Percentiles rank a stretch among this genome's conserved stretches.
phyloP scores from a whole-genome alignment of 2,329 filamentous ascomycete species.

The Dryadomyces quercus-mongolicae region DNA sequence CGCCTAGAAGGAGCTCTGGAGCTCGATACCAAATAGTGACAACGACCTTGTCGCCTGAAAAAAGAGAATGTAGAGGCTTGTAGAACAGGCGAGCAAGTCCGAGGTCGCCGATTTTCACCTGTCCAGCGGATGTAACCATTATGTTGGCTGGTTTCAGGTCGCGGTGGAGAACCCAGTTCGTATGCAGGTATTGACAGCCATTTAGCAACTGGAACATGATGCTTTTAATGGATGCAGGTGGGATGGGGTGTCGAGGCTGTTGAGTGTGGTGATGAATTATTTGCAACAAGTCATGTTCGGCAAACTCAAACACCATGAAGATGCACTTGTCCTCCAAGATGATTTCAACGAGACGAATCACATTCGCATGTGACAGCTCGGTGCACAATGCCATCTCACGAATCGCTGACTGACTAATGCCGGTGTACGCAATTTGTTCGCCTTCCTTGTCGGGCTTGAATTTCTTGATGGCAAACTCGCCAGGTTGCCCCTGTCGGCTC shows the following conservation, averaged over 20 bases:
- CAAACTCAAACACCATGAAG: conserved; percentile 99
- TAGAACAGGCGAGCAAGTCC: conserved; percentile 87
- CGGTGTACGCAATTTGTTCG: conserved; percentile 86
- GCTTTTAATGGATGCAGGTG: conserved; percentile 76
- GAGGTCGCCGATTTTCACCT: conserved; percentile 90
- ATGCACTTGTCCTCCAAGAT: conserved; percentile 98
- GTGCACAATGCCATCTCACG: conserved; percentile 96
- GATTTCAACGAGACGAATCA: conserved; percentile 86
- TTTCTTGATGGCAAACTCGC: conserved; percentile 98
- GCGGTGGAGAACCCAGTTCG: conserved; percentile 93
- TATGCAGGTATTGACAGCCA: conserved; percentile 86
- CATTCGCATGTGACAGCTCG: conserved; percentile 77
- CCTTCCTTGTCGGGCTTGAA: conserved; percentile 99
- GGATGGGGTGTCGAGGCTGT: conserved; percentile 76
- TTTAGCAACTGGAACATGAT: conserved; percentile 95
- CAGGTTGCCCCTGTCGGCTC: conserved; percentile 57
- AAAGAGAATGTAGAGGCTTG: conserved; percentile 85
- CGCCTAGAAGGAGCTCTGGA: conserved; percentile 82
- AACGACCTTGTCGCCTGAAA: conserved; percentile 92
- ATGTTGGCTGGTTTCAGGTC: conserved; percentile 98
- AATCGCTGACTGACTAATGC: conserved; percentile 92
- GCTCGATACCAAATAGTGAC: conserved; percentile 99
- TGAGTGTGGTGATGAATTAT: conserved; percentile 98
- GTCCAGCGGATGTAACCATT: conserved; percentile 84
- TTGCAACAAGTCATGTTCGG: conserved; percentile 91